Evolutionary conservation across 2,329 filamentous ascomycete genomes (phyloP).

Genomic region (Coniochaeta sp.): DNA sequence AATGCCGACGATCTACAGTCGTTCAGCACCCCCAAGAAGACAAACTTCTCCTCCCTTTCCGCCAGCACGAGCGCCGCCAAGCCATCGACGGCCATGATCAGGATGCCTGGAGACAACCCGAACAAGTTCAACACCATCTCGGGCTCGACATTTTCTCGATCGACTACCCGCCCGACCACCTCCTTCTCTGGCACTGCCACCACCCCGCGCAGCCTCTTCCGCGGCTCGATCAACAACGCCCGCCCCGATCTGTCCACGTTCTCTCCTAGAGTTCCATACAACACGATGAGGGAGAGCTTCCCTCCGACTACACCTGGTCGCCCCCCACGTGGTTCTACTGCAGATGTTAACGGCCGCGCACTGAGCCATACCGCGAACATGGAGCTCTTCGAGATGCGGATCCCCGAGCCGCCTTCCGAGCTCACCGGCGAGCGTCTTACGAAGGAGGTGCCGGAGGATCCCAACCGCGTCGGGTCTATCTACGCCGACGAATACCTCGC

Average conservation of each 20-base stretch:
- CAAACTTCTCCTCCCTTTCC: constrained; percentile 1
- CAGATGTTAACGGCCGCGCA: constrained; percentile 40
- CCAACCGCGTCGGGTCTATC: constrained; percentile 44
- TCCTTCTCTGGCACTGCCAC: constrained; percentile 21
- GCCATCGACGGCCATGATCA: constrained; percentile 3
- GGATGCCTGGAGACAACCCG: constrained; percentile 20
- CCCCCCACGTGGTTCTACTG: constrained; percentile 35
- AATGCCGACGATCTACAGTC: constrained; percentile 14
- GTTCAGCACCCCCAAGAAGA: constrained; percentile 6
- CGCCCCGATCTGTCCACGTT: constrained; percentile 25
- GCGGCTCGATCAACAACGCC: constrained; percentile 19
- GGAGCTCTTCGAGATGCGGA: constrained; percentile 52
- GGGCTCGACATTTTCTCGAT: constrained; percentile 9
- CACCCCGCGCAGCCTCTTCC: constrained; percentile 26
- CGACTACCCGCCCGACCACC: constrained; percentile 4
- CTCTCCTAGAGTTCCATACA: constrained; percentile 37
- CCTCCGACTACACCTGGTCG: constrained; percentile 36
- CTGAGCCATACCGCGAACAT: constrained; percentile 39
- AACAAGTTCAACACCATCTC: constrained; percentile 14
- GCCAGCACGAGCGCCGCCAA: constrained; percentile 10
- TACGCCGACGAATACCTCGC: constrained; percentile 54
- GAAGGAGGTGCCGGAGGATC: constrained; percentile 45
- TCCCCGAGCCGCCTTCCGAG: constrained; percentile 48
- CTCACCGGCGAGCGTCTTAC: constrained; percentile 48
- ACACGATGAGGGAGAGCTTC: constrained; percentile 41